Base-by-base conservation (phyloP, 2,329 filamentous ascomycete genomes). In the Scytalidium lignicola region DNA sequence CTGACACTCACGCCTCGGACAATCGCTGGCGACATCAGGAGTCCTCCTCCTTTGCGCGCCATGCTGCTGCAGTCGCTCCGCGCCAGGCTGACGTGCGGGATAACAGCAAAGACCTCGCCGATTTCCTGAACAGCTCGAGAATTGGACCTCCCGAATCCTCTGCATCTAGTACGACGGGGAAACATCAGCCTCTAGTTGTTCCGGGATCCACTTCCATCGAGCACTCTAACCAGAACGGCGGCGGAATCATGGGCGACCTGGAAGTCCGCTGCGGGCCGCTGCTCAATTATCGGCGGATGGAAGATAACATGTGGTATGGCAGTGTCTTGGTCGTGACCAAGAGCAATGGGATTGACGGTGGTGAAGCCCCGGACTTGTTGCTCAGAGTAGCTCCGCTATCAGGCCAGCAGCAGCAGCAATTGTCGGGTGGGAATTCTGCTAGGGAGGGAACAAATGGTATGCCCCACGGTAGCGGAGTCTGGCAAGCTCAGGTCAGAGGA, bases 311-410 rank as follows among this genome's bases (percentile, higher is more conserved):
- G 39, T 97, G 92, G 91, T 75, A 88, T 59, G 91, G 92, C 50
- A 95, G 90, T 65, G 87, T 95, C 7, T 72, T 96, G 59, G 72
- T 96, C 44, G 90, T 96, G 46, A 87, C 85, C 15, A 83, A 78
- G 46, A 86, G 90, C 3, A 86, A 86, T 20, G 82, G 77, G 51
- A 69, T 80, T 61, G 71, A 73, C 18, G 77, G 80, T 53, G 75
- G 78, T 1, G 65, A 73, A 46, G 71, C 77, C 54, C 82, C 95
- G 39, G 73, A 74, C 21, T 67, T 92, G 56, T 68, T 70, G 17
- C 60, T 83, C 46, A 78, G 77, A 28, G 15, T 6, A 9, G 28
- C 32, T 37, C 12, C 9, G 9, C 7, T 43, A 10, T 43, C 32
- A 5, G 5, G 5, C 8, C 32, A 37, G 32, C 32, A 37, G 32